phyloP scores from a whole-genome alignment of 2,329 filamentous ascomycete species.

The Lachnum nothofagi region DNA sequence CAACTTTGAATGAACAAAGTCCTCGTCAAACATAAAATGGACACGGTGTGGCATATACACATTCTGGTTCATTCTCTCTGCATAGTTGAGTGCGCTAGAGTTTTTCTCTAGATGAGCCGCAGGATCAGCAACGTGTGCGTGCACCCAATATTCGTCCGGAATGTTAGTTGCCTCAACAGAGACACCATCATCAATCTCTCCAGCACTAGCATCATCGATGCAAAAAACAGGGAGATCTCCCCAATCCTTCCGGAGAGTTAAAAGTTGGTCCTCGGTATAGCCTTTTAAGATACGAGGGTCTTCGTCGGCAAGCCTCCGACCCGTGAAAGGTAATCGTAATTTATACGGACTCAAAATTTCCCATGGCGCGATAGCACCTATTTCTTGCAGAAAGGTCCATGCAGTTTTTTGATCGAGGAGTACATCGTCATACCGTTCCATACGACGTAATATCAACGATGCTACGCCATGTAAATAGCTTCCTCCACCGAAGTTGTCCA shows the following conservation, averaged over 20 bases:
- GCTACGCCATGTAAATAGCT: conserved; percentile 57
- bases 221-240: conserved; percentile 59
- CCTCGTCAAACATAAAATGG: conserved; percentile 53
- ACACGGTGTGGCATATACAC: conserved; percentile 55
- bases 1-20: conserved; percentile 44
- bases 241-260: conserved; percentile 54
- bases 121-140: conserved; percentile 74
- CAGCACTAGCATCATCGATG: conserved; percentile 62
- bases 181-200: conserved; percentile 74
- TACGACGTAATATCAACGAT: conserved; percentile 57
- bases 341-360: conserved; percentile 63
- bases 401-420: conserved; percentile 43
- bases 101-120: conserved; percentile 61
- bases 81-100: conserved; percentile 54
- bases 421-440: conserved; percentile 52
- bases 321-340: conserved; percentile 48
- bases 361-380: conserved; percentile 66
- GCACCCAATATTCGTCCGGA: conserved; percentile 63
- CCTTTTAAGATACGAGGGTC: conserved; percentile 35
- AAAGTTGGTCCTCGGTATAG: conserved; percentile 41
- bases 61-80: conserved; percentile 56
- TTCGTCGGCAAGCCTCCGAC: conserved; percentile 24
- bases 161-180: conserved; percentile 58
- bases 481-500: conserved; percentile 46
- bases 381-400: conserved; percentile 69